Evolutionary conservation across 345 rosid species (phyloP).

Genomic region (Psidium friedrichsthalianum): DNA sequence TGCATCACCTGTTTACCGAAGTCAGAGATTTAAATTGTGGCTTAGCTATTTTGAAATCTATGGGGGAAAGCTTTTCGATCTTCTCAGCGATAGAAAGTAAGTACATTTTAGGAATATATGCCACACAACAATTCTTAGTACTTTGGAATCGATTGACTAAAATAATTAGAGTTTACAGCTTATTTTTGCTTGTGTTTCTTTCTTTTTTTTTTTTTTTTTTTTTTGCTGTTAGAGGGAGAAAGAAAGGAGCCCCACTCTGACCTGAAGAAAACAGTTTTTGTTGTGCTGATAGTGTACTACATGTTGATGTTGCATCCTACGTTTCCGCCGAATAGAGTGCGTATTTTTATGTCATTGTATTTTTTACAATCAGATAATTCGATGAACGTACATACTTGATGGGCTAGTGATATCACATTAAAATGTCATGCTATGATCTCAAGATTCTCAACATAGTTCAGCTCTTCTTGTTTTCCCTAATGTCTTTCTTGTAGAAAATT

Average conservation of each 20-base stretch:
- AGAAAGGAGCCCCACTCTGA: not conserved
- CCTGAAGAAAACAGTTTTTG: not conserved
- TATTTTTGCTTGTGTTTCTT: not conserved
- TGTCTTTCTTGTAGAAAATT: no score
- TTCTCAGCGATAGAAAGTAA: constrained; percentile 84
- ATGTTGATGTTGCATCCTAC: not conserved
- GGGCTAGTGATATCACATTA: not conserved
- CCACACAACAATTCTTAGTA: not conserved
- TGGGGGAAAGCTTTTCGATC: constrained; percentile 95
- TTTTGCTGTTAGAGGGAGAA: not conserved
- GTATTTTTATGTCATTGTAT: not conserved
- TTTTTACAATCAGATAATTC: not conserved
- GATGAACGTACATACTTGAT: not conserved
- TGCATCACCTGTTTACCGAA: constrained; percentile 78
- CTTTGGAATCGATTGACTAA: not conserved
- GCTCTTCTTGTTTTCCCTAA: no score
- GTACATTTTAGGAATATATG: constrained; percentile 7
- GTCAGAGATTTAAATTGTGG: constrained; percentile 88
- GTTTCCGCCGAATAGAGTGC: not conserved
- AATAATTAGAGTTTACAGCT: not conserved
- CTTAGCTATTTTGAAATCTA: constrained; percentile 96
- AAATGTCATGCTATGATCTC: no score
- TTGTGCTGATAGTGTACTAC: not conserved
- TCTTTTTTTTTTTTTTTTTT: not conserved
- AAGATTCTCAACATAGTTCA: no score